A percentile compares a stretch with the other conserved stretches of the same genome.
These are phyloP conservation scores for Sclerotinia sclerotiorum DNA, from an alignment of 2,329 filamentous ascomycete species.

Conservation along the genomic window DNA sequence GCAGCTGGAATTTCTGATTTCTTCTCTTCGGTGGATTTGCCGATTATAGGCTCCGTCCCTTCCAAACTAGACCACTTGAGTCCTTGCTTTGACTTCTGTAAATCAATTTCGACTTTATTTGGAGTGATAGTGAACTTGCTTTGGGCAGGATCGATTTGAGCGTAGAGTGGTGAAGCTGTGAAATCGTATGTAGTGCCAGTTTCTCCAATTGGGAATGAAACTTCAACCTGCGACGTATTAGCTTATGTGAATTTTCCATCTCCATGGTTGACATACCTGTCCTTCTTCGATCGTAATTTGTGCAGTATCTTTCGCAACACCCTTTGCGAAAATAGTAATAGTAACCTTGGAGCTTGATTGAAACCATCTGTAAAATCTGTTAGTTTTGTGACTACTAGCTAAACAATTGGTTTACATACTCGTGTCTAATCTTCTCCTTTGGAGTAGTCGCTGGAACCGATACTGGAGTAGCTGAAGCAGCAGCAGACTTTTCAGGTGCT, in stretches of 20 bases:
- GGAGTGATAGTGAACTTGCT: slow-evolving; percentile 67
- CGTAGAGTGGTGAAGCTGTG: slow-evolving; percentile 66
- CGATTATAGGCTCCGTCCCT: slow-evolving; percentile 31
- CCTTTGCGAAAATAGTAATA: slow-evolving; percentile 65
- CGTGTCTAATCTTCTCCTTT: slow-evolving; percentile 61
- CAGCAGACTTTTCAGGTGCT: slow-evolving; percentile 15
- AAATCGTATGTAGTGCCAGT: slow-evolving; percentile 56
- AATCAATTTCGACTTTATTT: slow-evolving; percentile 75
- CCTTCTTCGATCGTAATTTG: slow-evolving; percentile 46
- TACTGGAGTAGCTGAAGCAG: slow-evolving; percentile 15
- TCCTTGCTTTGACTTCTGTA: slow-evolving; percentile 65
- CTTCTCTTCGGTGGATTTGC: slow-evolving; percentile 13
- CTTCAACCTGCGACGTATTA: slow-evolving; percentile 46
- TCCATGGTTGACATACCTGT: slow-evolving; percentile 26
- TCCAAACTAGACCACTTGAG: slow-evolving; percentile 37
- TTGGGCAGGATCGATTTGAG: slow-evolving; percentile 58
- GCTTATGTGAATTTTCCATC: slow-evolving; percentile 9
- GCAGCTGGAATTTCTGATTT: slow-evolving; percentile 23
- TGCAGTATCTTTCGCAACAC: slow-evolving; percentile 57
- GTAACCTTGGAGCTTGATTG: slow-evolving; percentile 61
- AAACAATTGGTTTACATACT: slow-evolving; percentile 37
- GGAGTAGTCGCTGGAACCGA: slow-evolving; percentile 43
- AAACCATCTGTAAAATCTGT: slow-evolving; percentile 51
- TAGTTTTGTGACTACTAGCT: neutral
- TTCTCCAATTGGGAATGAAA: slow-evolving; percentile 58